phyloP scores from a whole-genome alignment of 2,329 filamentous ascomycete genomes.

The Epichloe festucae region DNA sequence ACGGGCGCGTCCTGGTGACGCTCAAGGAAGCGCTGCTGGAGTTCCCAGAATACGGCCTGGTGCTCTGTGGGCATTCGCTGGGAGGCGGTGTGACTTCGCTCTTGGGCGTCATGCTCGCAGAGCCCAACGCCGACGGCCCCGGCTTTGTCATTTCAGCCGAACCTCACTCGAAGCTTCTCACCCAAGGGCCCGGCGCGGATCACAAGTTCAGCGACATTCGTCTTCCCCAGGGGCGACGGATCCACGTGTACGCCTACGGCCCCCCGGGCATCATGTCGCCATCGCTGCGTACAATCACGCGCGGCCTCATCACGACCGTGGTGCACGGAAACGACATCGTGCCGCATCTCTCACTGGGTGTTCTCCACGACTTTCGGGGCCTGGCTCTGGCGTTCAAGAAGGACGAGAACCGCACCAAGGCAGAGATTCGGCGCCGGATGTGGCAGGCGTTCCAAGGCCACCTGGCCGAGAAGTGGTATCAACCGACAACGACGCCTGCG shows the following conservation, averaged over 20 bases:
- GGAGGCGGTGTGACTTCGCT: slow-evolving; percentile 58
- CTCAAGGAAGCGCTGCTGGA: slow-evolving; percentile 52
- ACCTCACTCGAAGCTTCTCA: slow-evolving; percentile 29
- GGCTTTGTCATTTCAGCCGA: slow-evolving; percentile 50
- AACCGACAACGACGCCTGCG: slow-evolving; percentile 16
- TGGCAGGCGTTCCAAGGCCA: slow-evolving; percentile 52
- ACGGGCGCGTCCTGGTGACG: slow-evolving; percentile 52
- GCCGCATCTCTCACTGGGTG: slow-evolving; percentile 58
- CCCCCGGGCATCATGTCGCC: slow-evolving; percentile 65
- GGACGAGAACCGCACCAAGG: slow-evolving; percentile 53
- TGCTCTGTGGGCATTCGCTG: slow-evolving; percentile 57
- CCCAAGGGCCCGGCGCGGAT: slow-evolving; percentile 17
- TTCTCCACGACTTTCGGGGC: slow-evolving; percentile 62
- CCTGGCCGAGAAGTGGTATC: slow-evolving; percentile 48
- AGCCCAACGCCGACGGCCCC: slow-evolving; percentile 40
- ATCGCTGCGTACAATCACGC: slow-evolving; percentile 54
- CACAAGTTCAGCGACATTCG: slow-evolving; percentile 25
- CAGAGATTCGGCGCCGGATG: slow-evolving; percentile 52
- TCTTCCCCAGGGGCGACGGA: slow-evolving; percentile 54
- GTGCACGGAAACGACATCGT: slow-evolving; percentile 64
- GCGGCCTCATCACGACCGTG: slow-evolving; percentile 61
- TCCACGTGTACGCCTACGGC: slow-evolving; percentile 71
- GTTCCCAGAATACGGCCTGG: slow-evolving; percentile 55
- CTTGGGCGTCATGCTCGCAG: slow-evolving; percentile 57
- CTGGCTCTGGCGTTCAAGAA: slow-evolving; percentile 60